Evolutionary conservation across 2,329 filamentous ascomycete genomes (phyloP).

Genomic region (Passalora sequoiae): DNA sequence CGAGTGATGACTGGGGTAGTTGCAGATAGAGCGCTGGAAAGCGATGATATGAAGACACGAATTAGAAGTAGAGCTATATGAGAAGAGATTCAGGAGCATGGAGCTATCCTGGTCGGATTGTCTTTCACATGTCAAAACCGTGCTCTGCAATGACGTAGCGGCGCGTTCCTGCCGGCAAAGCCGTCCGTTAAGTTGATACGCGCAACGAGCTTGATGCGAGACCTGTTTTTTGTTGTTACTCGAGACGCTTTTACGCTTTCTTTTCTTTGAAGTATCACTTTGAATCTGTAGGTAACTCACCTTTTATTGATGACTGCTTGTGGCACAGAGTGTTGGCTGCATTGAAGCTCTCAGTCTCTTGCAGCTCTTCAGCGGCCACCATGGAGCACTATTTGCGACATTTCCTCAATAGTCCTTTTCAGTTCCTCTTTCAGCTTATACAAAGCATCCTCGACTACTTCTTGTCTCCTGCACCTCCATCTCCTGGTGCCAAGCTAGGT

Average conservation of each 20-base stretch:
- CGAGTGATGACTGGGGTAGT: not conserved
- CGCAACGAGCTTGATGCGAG: too few species aligned
- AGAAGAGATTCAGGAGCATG: not conserved
- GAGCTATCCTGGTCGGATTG: not conserved
- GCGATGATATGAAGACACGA: not conserved
- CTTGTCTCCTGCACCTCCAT: constrained; percentile 66
- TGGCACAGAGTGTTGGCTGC: not conserved
- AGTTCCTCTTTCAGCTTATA: constrained; percentile 59
- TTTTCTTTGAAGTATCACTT: too few species aligned
- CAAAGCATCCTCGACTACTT: constrained; percentile 61
- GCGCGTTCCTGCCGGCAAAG: constrained; percentile 1
- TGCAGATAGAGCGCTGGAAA: too few species aligned
- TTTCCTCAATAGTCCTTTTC: constrained; percentile 42
- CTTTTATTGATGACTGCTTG: too few species aligned
- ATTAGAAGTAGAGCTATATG: not conserved
- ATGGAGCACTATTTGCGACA: constrained; percentile 22
- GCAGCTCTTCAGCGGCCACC: constrained; percentile 1
- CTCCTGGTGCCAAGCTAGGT: constrained; percentile 51
- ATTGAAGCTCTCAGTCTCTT: not conserved
- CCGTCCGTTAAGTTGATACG: too few species aligned
- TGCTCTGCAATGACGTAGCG: constrained; percentile 2
- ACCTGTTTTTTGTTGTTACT: too few species aligned
- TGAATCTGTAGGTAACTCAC: too few species aligned
- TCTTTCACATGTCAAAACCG: constrained; percentile 6
- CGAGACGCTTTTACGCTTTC: too few species aligned